Percentiles rank a stretch among this genome's conserved stretches.
Conservation (phyloP, 306 rosid species). For the Dalbergia cochinchinensis region DNA sequence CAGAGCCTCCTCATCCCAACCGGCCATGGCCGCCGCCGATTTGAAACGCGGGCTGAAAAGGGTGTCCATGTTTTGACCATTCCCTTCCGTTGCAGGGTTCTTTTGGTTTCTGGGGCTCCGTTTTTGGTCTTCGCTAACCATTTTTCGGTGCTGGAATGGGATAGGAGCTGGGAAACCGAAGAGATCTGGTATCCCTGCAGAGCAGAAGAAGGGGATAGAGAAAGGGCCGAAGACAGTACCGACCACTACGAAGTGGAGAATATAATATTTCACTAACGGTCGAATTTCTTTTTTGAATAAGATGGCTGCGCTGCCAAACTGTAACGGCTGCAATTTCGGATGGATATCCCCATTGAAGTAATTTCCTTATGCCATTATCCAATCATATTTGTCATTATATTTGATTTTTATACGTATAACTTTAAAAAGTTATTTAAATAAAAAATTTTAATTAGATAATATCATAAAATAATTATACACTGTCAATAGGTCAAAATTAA, state of each 20-base stretch:
- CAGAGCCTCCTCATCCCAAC: constrained; percentile 95
- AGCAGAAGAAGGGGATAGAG: too few species aligned
- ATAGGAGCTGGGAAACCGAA: too few species aligned
- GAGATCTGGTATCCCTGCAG: too few species aligned
- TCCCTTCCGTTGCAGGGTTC: constrained; percentile 30
- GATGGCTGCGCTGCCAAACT: constrained; percentile 8
- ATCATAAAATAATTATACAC: too few species aligned
- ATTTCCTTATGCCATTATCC: too few species aligned
- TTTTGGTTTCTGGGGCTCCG: constrained; percentile 50
- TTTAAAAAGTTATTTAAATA: too few species aligned
- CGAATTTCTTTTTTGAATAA: constrained; percentile 40
- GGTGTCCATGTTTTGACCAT: constrained; percentile 40
- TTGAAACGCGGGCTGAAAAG: constrained; percentile 84
- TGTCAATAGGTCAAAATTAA: too few species aligned
- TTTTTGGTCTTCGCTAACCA: constrained; percentile 60
- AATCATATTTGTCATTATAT: too few species aligned
- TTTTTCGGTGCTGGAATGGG: constrained; percentile 19
- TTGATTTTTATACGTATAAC: too few species aligned
- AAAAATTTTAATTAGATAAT: too few species aligned
- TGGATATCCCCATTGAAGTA: too few species aligned
- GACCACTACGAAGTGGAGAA: neutral
- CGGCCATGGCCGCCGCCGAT: constrained; percentile 93
- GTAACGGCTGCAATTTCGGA: constrained; percentile 61
- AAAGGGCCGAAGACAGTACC: too few species aligned
- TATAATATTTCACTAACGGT: constrained; percentile 53